Percentiles rank a stretch among this genome's conserved stretches.
Conservation (phyloP, 208 protist genomes). For the Leishmania major region DNA sequence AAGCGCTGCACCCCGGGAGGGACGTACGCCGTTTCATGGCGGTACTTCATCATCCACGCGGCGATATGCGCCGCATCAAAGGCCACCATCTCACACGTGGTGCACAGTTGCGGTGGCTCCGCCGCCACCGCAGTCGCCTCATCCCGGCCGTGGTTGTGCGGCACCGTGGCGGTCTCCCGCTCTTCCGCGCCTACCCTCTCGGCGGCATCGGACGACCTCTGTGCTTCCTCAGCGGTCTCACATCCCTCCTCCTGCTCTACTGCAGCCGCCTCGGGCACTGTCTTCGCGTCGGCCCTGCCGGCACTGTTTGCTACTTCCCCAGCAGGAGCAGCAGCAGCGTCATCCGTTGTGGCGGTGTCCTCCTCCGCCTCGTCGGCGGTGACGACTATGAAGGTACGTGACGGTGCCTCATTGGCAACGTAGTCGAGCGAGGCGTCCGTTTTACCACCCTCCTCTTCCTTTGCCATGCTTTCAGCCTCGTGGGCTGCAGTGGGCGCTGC, state of each 20-base stretch:
- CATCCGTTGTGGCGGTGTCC: background rate
- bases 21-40: conserved; percentile 33
- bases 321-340: background rate
- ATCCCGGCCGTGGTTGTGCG: background rate
- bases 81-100: conserved; percentile 31
- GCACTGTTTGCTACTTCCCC: background rate
- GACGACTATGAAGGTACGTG: background rate
- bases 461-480: too few relatives aligned
- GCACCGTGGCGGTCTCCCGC: background rate
- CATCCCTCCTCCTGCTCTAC: background rate
- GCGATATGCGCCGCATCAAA: conserved; percentile 41
- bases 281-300: background rate
- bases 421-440: background rate
- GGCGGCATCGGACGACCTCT: background rate
- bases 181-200: background rate
- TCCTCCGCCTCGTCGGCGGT: background rate
- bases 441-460: background rate
- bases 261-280: background rate
- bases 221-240: background rate
- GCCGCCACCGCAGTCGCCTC: background rate
- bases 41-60: conserved; percentile 45
- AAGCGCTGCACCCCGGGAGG: conserved; percentile 55
- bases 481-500: background rate
- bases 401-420: background rate
- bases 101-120: conserved; percentile 18